Base-by-base conservation (phyloP, 257 asterid species). In the Linderniella brevidens region DNA sequence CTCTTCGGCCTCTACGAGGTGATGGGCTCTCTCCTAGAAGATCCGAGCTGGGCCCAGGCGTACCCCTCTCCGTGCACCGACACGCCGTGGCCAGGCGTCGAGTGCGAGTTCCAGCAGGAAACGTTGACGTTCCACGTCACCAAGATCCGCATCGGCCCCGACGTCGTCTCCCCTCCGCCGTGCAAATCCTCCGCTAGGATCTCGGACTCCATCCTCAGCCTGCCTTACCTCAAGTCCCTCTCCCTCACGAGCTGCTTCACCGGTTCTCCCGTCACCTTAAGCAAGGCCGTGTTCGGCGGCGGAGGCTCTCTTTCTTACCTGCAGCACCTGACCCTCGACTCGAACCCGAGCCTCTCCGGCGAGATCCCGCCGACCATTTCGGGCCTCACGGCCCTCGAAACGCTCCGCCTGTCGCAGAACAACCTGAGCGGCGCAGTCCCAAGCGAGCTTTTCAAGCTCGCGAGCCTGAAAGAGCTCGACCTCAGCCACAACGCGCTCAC, bases 51-150 rank as follows among this genome's bases (percentile, higher is more conserved):
- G 90, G 65, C 73, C 37, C 63, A 70, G 58, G 46, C 16, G 38
- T 84, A 78, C 44, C 81, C 81, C 3, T 52, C 42, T 1, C 90
- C 90, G 0, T 78, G 90, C 51, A 55, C 85, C 0, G 74, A 75
- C 12, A 78, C 90, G 1, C 85, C 85, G 25, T 75, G 85, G 85
- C 90, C 81, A 11, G 90, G 90, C 2, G 44, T 78, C 4, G 90
- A 75, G 56, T 78, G 90, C 45, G 90, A 76, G 69, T 53, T 75
- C 53, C 67, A 67, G 7, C 71, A 65, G 45, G 76, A 64, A 52
- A 56, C 74, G n/a, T 41, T 60, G 18, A 49, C 46, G 49, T 72
- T 75, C 39, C 85, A 75, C 53, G 72, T 78, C 67, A 78, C 79
- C 49, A 75, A 72, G 62, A 67, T 78, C 40, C 81, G 72, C 19